Percentiles rank a stretch among this genome's conserved stretches.
phyloP scores from a whole-genome alignment of 192 early-diverging fungal species.

The Fimicolochytrium jonesii region DNA sequence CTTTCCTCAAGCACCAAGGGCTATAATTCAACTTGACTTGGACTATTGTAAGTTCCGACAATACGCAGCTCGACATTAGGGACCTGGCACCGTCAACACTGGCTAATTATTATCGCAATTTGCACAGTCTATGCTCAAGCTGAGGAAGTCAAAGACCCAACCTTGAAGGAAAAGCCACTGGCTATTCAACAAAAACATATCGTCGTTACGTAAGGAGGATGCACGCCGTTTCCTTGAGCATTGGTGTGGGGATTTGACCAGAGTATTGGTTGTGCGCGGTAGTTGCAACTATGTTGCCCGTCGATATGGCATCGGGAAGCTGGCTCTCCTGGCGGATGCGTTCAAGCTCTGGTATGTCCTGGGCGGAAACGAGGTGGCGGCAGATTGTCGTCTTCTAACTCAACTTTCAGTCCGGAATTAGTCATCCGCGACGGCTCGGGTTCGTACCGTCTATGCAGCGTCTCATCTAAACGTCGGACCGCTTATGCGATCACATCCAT shows the following conservation, averaged over 20 bases:
- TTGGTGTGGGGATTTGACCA: too few relatives aligned
- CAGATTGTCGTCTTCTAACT: too few relatives aligned
- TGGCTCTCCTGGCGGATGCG: constrained; percentile 32
- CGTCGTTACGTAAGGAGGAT: too few relatives aligned
- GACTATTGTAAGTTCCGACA: constrained; percentile 3
- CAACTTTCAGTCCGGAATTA: constrained; percentile 25
- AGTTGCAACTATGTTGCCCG: constrained; percentile 44
- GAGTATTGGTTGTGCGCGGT: too few relatives aligned
- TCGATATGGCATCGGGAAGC: constrained; percentile 24
- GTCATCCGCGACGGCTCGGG: constrained; percentile 33
- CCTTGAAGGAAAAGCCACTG: constrained; percentile 6
- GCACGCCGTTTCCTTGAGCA: too few relatives aligned
- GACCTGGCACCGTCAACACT: background rate
- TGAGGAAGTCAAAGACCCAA: constrained; percentile 7
- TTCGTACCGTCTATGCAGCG: too few relatives aligned
- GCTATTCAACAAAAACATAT: constrained; percentile 21
- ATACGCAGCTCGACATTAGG: background rate
- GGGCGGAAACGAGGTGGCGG: too few relatives aligned
- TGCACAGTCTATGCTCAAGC: constrained; percentile 17
- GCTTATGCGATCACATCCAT: too few relatives aligned
- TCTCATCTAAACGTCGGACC: too few relatives aligned
- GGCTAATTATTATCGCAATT: background rate
- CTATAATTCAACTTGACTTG: constrained; percentile 1
- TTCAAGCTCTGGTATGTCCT: constrained; percentile 21
- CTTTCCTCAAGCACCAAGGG: background rate